A percentile compares a stretch with the other conserved stretches of the same genome.
Evolutionary conservation across 2,329 filamentous ascomycete genomes (phyloP).

Genomic region (Paraconiothyrium brasiliense): DNA sequence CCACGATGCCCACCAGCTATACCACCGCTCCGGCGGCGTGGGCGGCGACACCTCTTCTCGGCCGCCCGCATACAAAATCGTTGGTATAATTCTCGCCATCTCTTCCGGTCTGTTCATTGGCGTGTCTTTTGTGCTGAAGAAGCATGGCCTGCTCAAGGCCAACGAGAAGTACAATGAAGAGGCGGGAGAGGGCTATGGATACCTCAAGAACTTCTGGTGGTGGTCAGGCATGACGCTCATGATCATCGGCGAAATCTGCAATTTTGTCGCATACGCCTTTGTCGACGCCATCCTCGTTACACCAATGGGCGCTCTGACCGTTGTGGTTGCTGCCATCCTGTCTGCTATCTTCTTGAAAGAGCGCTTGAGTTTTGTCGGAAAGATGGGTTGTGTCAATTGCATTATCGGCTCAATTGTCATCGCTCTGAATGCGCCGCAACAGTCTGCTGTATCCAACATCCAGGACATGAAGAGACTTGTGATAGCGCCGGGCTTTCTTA

Average conservation of each 20-base stretch:
- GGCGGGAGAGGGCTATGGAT: slow-evolving; percentile 95
- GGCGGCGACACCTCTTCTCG: slow-evolving; percentile 47
- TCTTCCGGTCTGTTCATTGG: slow-evolving; percentile 93
- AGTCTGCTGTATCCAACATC: slow-evolving; percentile 85
- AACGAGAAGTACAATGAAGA: slow-evolving; percentile 97
- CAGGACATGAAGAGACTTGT: slow-evolving; percentile 92
- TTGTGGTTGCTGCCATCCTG: slow-evolving; percentile 89
- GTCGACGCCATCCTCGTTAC: slow-evolving; percentile 96
- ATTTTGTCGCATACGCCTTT: slow-evolving; percentile 96
- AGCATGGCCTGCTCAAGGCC: slow-evolving; percentile 86
- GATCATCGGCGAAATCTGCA: slow-evolving; percentile 96
- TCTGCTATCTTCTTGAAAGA: slow-evolving; percentile 97
- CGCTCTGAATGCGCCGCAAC: slow-evolving; percentile 87
- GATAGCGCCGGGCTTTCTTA: slow-evolving; percentile 84
- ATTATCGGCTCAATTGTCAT: slow-evolving; percentile 94
- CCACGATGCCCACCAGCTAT: slow-evolving; percentile 54
- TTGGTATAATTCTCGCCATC: slow-evolving; percentile 87
- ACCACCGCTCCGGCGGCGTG: slow-evolving; percentile 55
- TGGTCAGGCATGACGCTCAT: slow-evolving; percentile 96
- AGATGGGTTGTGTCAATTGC: slow-evolving; percentile 94
- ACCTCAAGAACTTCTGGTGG: slow-evolving; percentile 94
- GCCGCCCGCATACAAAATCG: slow-evolving; percentile 76
- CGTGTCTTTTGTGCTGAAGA: slow-evolving; percentile 94
- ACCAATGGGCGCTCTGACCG: slow-evolving; percentile 86
- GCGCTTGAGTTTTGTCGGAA: slow-evolving; percentile 91